phyloP scores from a whole-genome alignment of 768 basidiomycete species.

The Lyophyllum semitale region DNA sequence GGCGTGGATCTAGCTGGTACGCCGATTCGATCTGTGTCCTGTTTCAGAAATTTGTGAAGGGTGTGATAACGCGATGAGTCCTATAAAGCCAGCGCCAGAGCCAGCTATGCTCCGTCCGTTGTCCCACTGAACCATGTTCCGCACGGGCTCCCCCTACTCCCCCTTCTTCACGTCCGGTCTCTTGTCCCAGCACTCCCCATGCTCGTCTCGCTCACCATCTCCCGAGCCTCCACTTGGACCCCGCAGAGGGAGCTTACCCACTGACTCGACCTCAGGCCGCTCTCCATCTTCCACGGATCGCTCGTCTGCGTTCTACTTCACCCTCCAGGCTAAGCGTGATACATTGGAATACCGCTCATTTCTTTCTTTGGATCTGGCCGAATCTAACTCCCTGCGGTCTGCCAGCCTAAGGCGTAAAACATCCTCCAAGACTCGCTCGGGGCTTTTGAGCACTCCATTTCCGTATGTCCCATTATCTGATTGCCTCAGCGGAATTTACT shows the following conservation, averaged over 20 bases:
- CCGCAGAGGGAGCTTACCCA: slow-evolving; percentile 38
- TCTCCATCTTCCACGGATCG: slow-evolving; percentile 18
- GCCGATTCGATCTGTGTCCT: slow-evolving; percentile 8
- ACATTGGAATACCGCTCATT: slow-evolving; percentile 53
- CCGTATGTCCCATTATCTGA: slow-evolving; percentile 21
- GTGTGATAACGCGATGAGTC: too few relatives aligned
- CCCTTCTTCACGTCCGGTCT: slow-evolving; percentile 69
- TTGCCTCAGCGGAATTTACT: neutral
- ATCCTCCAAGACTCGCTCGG: slow-evolving; percentile 19
- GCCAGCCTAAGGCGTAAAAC: slow-evolving; percentile 37
- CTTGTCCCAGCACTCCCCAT: slow-evolving; percentile 33
- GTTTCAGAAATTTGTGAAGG: slow-evolving; percentile 1
- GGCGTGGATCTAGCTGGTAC: neutral
- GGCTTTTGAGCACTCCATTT: slow-evolving; percentile 13
- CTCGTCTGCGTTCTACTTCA: slow-evolving; percentile 48
- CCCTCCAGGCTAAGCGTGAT: slow-evolving; percentile 44
- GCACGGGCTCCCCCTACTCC: slow-evolving; percentile 53
- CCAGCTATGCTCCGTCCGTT: neutral
- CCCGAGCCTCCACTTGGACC: slow-evolving; percentile 21
- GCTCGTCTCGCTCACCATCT: slow-evolving; percentile 10
- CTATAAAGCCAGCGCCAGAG: neutral
- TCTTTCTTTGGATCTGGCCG: slow-evolving; percentile 69
- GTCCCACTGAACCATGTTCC: slow-evolving; percentile 31
- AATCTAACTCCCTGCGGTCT: slow-evolving; percentile 43
- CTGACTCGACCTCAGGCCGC: slow-evolving; percentile 22